Evolutionary conservation across 2,329 filamentous ascomycete species (phyloP), one percentile per base, ranked within the genome.

Genomic region (Raffaelea albimanens): DNA sequence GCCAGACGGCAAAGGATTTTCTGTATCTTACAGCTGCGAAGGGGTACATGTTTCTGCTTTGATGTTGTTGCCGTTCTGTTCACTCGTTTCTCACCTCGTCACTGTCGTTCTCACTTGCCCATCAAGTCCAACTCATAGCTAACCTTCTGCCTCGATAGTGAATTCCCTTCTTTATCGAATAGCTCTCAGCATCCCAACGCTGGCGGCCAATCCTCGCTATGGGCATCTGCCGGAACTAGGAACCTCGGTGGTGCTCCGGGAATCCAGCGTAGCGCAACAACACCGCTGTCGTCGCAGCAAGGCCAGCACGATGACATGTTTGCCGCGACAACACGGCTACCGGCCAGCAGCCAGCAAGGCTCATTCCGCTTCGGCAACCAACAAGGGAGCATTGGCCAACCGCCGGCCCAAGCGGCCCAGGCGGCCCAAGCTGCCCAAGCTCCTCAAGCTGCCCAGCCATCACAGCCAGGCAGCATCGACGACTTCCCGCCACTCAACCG

Each of bases 81-180:
- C 16, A n/a, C n/a, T n/a, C n/a, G n/a, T n/a, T n/a, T n/a, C n/a
- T n/a, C n/a, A n/a, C n/a, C n/a, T n/a, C n/a, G n/a, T n/a, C n/a
- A n/a, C n/a, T n/a, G n/a, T n/a, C n/a, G n/a, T n/a, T n/a, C 4
- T 29, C 19, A 8, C 33, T n/a, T 33, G 3, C 10, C 20, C n/a
- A 2, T 13, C 4, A n/a, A 9, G 20, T 23, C 23, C 43, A 29
- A 41, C n/a, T 20, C 16, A 23, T 16, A 20, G 20, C n/a, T 51
- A 40, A 44, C 46, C 10, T 63, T 65, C 44, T 23, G 31, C 65
- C 46, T 48, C 47, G 23, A 50, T 45, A 84, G 80, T 51, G 80
- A 84, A 58, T 84, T 84, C 47, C 80, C 80, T 9, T 81, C 79
- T 20, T 63, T 84, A 55, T 82, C 78, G 45, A 80, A 78, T 57